A percentile compares a stretch with the other conserved stretches of the same genome.
Conservation (phyloP, 2,329 filamentous ascomycete genomes). For the Dothistroma pini region DNA sequence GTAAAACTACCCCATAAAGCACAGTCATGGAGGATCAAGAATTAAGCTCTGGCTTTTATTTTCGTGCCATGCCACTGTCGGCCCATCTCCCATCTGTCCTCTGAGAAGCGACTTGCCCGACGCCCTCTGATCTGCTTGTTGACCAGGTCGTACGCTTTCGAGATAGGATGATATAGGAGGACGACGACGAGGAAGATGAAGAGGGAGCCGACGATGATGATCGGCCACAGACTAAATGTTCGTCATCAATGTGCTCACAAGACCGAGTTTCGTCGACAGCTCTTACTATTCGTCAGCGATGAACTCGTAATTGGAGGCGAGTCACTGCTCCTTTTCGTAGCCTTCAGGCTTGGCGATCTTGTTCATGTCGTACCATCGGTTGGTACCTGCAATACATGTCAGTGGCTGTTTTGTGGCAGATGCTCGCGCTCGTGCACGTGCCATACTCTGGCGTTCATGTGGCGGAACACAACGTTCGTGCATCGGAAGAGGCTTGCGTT, state of each 20-base stretch:
- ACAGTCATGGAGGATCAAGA: neutral
- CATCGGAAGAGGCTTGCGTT: neutral
- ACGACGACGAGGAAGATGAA: conserved; percentile 14
- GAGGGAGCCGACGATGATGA: conserved; percentile 14
- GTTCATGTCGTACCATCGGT: conserved; percentile 80
- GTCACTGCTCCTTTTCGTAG: conserved; percentile 58
- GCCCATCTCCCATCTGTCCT: conserved; percentile 1
- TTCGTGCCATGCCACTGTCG: neutral
- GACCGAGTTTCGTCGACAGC: no score
- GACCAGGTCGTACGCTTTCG: conserved; percentile 5
- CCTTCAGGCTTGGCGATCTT: conserved; percentile 77
- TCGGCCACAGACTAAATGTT: conserved; percentile 16
- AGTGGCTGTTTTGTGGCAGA: conserved; percentile 3
- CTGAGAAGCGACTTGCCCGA: conserved; percentile 4
- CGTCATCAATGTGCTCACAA: conserved; percentile 18
- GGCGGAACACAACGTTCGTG: conserved; percentile 3
- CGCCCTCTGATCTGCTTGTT: neutral
- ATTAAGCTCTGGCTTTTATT: neutral
- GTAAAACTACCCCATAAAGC: neutral
- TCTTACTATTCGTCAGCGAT: conserved; percentile 16
- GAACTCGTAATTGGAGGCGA: conserved; percentile 23
- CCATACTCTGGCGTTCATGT: neutral
- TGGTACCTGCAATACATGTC: conserved; percentile 59
- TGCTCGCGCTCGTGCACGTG: neutral
- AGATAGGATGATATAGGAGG: conserved; percentile 12